Evolutionary conservation across 2,329 filamentous ascomycete genomes (phyloP).

Genomic region (Pyricularia sp.): DNA sequence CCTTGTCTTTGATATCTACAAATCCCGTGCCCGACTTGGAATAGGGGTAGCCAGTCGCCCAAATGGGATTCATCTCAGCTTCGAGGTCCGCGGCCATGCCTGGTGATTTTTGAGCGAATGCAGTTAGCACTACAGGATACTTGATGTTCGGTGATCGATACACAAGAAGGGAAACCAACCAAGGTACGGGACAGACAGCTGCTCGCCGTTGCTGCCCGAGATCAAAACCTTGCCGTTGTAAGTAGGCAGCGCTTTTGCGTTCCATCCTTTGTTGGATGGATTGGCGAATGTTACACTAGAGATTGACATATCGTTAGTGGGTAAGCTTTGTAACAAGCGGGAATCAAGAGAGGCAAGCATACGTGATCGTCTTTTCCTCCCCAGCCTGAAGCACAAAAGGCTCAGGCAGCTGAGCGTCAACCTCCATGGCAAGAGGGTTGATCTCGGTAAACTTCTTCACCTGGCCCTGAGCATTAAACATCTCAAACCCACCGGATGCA

Average conservation of each 20-base stretch:
- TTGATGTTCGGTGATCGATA: neutral
- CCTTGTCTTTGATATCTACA: conserved; percentile 3
- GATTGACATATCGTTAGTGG: neutral
- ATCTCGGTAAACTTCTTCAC: neutral
- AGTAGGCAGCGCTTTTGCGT: conserved; percentile 15
- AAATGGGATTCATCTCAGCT: conserved; percentile 1
- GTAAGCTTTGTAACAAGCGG: neutral
- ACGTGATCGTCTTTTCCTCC: neutral
- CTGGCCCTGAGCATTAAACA: conserved; percentile 17
- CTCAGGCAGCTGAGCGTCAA: neutral
- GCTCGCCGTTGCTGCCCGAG: conserved; percentile 21
- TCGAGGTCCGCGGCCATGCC: conserved; percentile 8
- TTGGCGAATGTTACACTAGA: neutral
- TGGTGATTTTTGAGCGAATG: neutral
- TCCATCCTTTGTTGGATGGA: neutral
- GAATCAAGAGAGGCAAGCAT: neutral
- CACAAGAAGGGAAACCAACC: conserved; percentile 11
- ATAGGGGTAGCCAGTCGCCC: conserved; percentile 4
- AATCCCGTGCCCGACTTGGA: conserved; percentile 2
- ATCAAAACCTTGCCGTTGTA: conserved; percentile 25
- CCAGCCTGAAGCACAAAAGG: neutral
- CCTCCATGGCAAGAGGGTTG: neutral
- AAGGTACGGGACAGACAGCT: conserved; percentile 21
- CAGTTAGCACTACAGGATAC: neutral
- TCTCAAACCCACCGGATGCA: conserved; percentile 25